Evolutionary conservation across 2,329 filamentous ascomycete genomes (phyloP), one percentile per base, ranked within the genome.

Genomic region (Diaporthe sp.): DNA sequence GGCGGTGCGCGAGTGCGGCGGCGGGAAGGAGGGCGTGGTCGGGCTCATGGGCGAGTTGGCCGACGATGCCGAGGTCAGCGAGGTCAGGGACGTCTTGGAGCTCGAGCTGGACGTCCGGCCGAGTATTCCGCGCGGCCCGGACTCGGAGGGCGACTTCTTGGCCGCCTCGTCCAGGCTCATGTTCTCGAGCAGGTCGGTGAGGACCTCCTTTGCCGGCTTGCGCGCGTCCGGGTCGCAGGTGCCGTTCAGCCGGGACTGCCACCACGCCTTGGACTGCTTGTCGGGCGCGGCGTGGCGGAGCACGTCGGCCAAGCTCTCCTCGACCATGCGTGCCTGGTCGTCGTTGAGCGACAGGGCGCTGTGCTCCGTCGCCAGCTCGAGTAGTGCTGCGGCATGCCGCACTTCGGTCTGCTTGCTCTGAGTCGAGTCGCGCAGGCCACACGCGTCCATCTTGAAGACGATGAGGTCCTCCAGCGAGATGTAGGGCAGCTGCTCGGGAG

Each of bases 391-490:
- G 3, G 75, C 75, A 31, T 77, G 73, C 6, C 70, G 58, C 31
- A 75, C 75, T 42, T 75, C 75, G 49, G 60, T 58, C 68, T 77
- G 75, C 55, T 77, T 77, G 73, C 73, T 71, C 60, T 67, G 75
- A 34, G 73, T 1, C 37, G 68, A 75, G 73, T 77, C 75, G 44
- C 73, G 73, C 1, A 77, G 70, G 39, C 73, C 75, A n/a, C 75
- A 77, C 0, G 75, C 73, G 34, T 77, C 75, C 75, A 77, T 77
- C 63, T 77, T 77, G 70, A 77, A 75, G 17, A 77, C 75, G 55
- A 77, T 71, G 37, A 77, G 72, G 55, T 77, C 75, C 39, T 60
- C 47, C 13, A 77, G 61, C 31, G 68, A 73, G 63, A 77, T 61
- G 63, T 77, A 77, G 15, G 75, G 75, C 55, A 77, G 70, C 39